These are phyloP conservation scores for Hortiboletus rubellus DNA, from an alignment of 1,284 basidiomycete species.

Conservation along the genomic window DNA sequence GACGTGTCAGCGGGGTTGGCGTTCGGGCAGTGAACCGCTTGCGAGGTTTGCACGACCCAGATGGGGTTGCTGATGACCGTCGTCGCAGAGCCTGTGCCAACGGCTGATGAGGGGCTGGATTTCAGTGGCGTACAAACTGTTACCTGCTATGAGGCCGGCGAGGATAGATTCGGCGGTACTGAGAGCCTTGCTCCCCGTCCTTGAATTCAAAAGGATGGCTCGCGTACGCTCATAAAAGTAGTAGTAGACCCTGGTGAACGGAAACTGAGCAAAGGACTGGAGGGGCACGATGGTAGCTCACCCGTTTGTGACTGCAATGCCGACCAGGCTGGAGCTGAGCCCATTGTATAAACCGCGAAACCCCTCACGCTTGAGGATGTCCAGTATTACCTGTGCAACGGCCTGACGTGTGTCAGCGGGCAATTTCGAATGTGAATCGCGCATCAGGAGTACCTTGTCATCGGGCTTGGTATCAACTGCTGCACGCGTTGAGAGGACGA, in stretches of 20 bases:
- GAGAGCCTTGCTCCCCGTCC: conserved; percentile 65
- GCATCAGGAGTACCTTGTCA: conserved; percentile 51
- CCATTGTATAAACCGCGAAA: conserved; percentile 86
- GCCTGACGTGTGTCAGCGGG: conserved; percentile 46
- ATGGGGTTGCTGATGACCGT: conserved; percentile 93
- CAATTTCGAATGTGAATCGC: neutral
- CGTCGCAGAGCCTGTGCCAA: conserved; percentile 75
- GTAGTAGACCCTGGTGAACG: conserved; percentile 66
- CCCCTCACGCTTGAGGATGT: conserved; percentile 86
- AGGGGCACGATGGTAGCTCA: conserved; percentile 33
- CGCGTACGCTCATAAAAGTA: conserved; percentile 79
- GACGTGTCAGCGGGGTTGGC: conserved; percentile 34
- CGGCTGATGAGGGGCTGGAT: neutral
- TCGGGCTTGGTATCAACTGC: conserved; percentile 87
- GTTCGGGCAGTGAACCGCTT: conserved; percentile 68
- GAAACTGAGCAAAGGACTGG: neutral
- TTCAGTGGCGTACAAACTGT: neutral
- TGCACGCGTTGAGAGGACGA: conserved; percentile 90
- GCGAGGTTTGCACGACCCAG: conserved; percentile 94
- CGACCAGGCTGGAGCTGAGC: conserved; percentile 82
- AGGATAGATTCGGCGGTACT: conserved; percentile 88
- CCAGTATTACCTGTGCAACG: conserved; percentile 54
- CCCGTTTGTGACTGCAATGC: conserved; percentile 95
- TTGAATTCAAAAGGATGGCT: conserved; percentile 55
- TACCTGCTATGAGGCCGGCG: conserved; percentile 85